A percentile compares a stretch with the other conserved stretches of the same genome.
These are phyloP conservation scores for Salinomyces thailandicus DNA, from an alignment of 2,329 filamentous ascomycete species.

Conservation along the genomic window DNA sequence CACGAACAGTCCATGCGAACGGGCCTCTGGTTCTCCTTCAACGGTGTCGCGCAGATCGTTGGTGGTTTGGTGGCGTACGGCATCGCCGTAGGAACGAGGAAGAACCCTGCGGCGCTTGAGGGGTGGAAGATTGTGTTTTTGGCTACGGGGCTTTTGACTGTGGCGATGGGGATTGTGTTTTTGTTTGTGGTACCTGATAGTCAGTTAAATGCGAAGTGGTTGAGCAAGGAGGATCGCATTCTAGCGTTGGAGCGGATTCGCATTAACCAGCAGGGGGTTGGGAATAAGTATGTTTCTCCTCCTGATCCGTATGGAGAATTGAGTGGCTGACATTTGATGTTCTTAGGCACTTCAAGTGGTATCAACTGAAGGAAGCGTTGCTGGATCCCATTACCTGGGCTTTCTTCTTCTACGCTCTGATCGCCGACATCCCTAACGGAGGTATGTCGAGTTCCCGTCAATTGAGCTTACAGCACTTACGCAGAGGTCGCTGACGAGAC, in stretches of 20 bases:
- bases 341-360: constrained; percentile 22
- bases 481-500: too few species aligned
- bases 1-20: constrained; percentile 54
- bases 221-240: constrained; percentile 56
- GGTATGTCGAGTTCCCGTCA: background rate
- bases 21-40: constrained; percentile 60
- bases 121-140: constrained; percentile 55
- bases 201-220: constrained; percentile 50
- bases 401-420: constrained; percentile 47
- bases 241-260: constrained; percentile 62
- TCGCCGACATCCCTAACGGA: constrained; percentile 49
- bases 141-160: constrained; percentile 34
- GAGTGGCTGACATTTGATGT: background rate
- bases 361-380: constrained; percentile 54
- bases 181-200: constrained; percentile 45
- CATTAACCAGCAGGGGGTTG: constrained; percentile 59
- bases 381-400: constrained; percentile 50
- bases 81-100: constrained; percentile 46
- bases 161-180: constrained; percentile 32
- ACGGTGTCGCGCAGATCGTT: constrained; percentile 53
- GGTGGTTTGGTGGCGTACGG: constrained; percentile 54
- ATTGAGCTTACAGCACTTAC: too few species aligned
- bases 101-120: constrained; percentile 47
- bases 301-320: too few species aligned
- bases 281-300: constrained; percentile 2